Evolutionary conservation across 768 basidiomycete species (phyloP).

Genomic region (Hemileccinum impolitum): DNA sequence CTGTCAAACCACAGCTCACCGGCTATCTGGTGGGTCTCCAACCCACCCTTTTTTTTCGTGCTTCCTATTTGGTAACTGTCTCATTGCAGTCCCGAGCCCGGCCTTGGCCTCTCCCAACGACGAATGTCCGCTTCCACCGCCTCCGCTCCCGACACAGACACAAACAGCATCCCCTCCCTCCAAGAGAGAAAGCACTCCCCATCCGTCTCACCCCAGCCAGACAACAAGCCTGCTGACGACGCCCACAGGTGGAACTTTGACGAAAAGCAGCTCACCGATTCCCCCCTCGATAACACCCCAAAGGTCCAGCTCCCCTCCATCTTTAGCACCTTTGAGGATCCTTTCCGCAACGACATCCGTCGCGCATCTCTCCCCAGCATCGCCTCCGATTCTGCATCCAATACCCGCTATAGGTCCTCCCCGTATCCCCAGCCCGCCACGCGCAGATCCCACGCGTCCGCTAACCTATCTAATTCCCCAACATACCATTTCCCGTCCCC

Average conservation of each 20-base stretch:
- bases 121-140: conserved; percentile 79
- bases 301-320: conserved; percentile 75
- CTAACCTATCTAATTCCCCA: conserved; percentile 38
- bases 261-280: conserved; percentile 40
- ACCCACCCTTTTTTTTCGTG: conserved; percentile 11
- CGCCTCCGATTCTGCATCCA: conserved; percentile 41
- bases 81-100: conserved; percentile 39
- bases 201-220: conserved; percentile 46
- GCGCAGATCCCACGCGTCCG: conserved; percentile 47
- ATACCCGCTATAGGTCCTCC: conserved; percentile 47
- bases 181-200: conserved; percentile 61
- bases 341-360: conserved; percentile 50
- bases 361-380: conserved; percentile 65
- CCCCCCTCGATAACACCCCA: conserved; percentile 38
- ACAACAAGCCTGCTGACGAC: conserved; percentile 37
- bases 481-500: conserved; percentile 55
- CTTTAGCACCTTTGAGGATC: conserved; percentile 65
- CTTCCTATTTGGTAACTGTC: conserved; percentile 13
- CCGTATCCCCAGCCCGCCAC: conserved; percentile 52
- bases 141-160: conserved; percentile 62
- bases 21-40: conserved; percentile 42
- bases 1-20: conserved; percentile 47
- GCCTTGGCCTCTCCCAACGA: conserved; percentile 52
- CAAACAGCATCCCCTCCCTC: conserved; percentile 51
- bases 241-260: conserved; percentile 26